phyloP scores from a whole-genome alignment of 2,329 filamentous ascomycete species.

The Rhexocercosporidium sp. region DNA sequence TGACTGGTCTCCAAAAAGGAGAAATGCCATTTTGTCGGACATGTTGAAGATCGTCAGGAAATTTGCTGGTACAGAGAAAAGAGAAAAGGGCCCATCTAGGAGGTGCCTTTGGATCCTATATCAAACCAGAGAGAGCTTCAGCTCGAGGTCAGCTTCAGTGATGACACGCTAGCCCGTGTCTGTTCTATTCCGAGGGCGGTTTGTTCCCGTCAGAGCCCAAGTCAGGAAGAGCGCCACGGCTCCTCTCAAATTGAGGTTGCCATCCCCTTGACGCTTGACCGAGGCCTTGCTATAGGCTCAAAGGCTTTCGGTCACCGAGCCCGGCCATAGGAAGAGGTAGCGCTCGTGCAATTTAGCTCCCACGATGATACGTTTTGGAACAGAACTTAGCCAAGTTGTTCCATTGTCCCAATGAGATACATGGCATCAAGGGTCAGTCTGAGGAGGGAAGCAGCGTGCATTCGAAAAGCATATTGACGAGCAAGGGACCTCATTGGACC shows the following conservation, averaged over 20 bases:
- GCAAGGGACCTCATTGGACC: constrained; percentile 2
- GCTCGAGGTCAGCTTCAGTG: background rate
- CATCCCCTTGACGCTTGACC: background rate
- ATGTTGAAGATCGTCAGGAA: constrained; percentile 13
- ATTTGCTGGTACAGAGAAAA: constrained; percentile 9
- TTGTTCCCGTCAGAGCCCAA: constrained; percentile 5
- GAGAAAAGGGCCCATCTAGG: background rate
- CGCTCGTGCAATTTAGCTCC: background rate
- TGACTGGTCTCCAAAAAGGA: constrained; percentile 76
- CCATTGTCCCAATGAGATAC: background rate
- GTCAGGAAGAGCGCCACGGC: background rate
- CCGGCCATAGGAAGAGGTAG: background rate
- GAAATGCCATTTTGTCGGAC: constrained; percentile 51
- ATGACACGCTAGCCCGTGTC: background rate
- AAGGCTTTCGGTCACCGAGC: constrained; percentile 18
- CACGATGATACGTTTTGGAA: constrained; percentile 8
- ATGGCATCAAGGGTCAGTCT: background rate
- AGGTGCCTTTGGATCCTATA: constrained; percentile 10
- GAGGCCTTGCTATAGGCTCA: background rate
- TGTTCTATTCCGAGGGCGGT: constrained; percentile 17
- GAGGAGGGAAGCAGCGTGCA: background rate
- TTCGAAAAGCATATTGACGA: background rate
- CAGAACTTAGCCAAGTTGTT: background rate
- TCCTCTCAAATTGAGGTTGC: constrained; percentile 7
- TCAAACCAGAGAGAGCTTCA: constrained; percentile 5